Conservation (phyloP, 1,284 basidiomycete genomes). For the Cryptococcus sp. region DNA sequence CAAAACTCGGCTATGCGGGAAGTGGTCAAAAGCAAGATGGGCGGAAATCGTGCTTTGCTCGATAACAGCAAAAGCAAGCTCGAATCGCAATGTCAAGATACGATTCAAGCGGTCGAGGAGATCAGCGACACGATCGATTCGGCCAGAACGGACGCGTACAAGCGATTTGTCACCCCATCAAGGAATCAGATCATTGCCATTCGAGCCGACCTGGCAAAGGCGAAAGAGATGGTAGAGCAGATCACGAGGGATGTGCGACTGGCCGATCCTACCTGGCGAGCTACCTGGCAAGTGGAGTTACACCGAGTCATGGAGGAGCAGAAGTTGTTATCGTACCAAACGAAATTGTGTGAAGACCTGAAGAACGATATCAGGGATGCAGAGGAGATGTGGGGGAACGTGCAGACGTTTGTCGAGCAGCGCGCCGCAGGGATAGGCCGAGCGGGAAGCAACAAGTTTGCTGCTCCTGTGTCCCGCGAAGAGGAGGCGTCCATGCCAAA, state of each 20-base stretch:
- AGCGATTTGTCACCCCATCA: conserved; percentile 83
- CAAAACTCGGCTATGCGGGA: conserved; percentile 86
- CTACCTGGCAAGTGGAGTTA: conserved; percentile 96
- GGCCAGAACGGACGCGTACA: conserved; percentile 87
- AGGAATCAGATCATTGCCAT: conserved; percentile 71
- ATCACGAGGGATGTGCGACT: conserved; percentile 83
- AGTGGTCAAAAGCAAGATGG: conserved; percentile 77
- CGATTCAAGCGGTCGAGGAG: conserved; percentile 90
- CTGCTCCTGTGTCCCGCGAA: conserved; percentile 25
- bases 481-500: conserved; percentile 61
- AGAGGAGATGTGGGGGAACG: conserved; percentile 77
- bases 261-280: conserved; percentile 96
- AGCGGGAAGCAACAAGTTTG: conserved; percentile 17
- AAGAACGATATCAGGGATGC: conserved; percentile 90
- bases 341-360: conserved; percentile 84
- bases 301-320: conserved; percentile 98
- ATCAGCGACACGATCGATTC: conserved; percentile 89
- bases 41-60: conserved; percentile 84
- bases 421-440: conserved; percentile 56
- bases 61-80: conserved; percentile 88
- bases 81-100: conserved; percentile 83
- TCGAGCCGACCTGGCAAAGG: conserved; percentile 71
- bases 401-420: conserved; percentile 82
- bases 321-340: conserved; percentile 87
- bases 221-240: conserved; percentile 70